Evolutionary conservation across 2,329 filamentous ascomycete genomes (phyloP).

Genomic region (Neonectria sp.): DNA sequence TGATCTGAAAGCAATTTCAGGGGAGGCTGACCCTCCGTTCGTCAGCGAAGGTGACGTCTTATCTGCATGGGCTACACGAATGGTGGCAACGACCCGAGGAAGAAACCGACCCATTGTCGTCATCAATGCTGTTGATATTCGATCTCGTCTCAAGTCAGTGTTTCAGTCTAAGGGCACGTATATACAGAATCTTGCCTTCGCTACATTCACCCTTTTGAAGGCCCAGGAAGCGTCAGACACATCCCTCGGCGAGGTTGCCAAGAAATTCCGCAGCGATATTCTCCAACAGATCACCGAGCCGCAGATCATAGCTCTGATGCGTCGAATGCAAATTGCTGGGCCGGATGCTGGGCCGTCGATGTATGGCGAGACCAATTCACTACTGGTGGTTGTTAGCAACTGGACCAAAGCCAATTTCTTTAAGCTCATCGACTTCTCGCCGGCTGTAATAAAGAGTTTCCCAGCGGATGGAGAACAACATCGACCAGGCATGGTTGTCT

Average conservation of each 20-base stretch:
- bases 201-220: constrained; percentile 7
- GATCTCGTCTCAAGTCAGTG: constrained; percentile 11
- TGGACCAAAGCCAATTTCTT: constrained; percentile 30
- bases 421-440: constrained; percentile 21
- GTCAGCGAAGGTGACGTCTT: constrained; percentile 24
- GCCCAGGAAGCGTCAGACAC: neutral
- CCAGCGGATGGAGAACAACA: neutral
- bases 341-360: neutral
- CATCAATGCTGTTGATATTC: constrained; percentile 14
- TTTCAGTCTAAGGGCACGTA: constrained; percentile 7
- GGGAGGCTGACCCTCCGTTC: constrained; percentile 3
- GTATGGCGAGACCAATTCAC: constrained; percentile 18
- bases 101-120: constrained; percentile 3
- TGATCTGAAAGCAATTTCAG: constrained; percentile 11
- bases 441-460: constrained; percentile 15
- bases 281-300: constrained; percentile 17
- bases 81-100: constrained; percentile 6
- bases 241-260: constrained; percentile 3
- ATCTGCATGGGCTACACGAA: constrained; percentile 18
- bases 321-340: neutral
- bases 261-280: constrained; percentile 20
- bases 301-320: constrained; percentile 11
- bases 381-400: constrained; percentile 22
- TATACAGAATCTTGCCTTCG: constrained; percentile 20
- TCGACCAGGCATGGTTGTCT: constrained; percentile 10